Base-by-base conservation (phyloP, 208 protist species). In the Crithidia fasciculata region DNA sequence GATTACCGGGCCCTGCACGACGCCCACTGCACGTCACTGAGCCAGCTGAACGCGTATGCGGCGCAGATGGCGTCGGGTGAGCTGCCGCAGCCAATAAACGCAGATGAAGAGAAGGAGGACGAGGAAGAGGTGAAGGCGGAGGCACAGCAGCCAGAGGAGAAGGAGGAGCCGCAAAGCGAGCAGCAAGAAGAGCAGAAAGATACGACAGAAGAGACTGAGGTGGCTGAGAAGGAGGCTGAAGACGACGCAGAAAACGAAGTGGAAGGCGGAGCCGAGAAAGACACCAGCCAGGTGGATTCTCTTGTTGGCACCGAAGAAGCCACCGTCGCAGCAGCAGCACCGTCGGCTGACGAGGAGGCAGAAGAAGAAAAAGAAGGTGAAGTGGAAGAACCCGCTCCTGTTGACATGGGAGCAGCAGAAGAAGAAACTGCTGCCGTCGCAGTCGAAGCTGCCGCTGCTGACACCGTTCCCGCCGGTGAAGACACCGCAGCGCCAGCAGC, bases 41-140 rank as follows among this genome's bases (percentile, higher is more conserved):
- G 56, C 15, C 67, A 72, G 67, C 67, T 72, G 28, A 60, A 71
- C 66, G 54, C 53, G 18, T 71, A 61, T 19, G 52, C 55, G 4
- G 44, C 55, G 13, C 66, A 71, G 41, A 59, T 61, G 10, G 45
- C 61, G 8, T 36, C 61, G 7, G 45, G 61, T 4, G 61, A 49
- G 61, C 43, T 66, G 45, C 45, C 45, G 16, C 10, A 18, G n/a
- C 61, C 45, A 16, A 19, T 6, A 52, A 10, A 64, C 7, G n/a
- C 9, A 3, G 41, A 52, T 13, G n/a, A 52, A 41, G 41, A 5
- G n/a, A 13, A 49, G 45, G 45, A 49, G 45, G 45, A 49, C 0
- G 45, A 49, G 45, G 45, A 2, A 52, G 15, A 64, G 18, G n/a
- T 4, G 7, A n/a, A 52, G 43, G n/a, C 19, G 59, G 41, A 5